Evolutionary conservation across 306 rosid genomes (phyloP).

Genomic region (Fragaria nilgerrensis): DNA sequence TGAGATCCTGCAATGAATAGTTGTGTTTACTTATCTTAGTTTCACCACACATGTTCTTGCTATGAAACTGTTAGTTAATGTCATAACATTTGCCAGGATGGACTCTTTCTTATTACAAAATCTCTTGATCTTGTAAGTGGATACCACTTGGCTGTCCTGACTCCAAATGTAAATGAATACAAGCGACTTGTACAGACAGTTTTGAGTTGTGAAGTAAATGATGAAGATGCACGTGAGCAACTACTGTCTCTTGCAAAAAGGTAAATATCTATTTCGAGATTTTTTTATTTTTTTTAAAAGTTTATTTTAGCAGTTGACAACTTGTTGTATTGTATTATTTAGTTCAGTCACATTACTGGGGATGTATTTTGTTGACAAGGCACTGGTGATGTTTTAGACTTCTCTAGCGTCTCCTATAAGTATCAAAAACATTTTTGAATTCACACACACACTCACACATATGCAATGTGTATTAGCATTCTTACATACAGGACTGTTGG

Average conservation of each 20-base stretch:
- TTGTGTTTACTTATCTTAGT: neutral
- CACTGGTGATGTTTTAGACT: neutral
- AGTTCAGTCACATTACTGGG: neutral
- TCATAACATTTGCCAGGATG: slow-evolving; percentile 57
- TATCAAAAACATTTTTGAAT: neutral
- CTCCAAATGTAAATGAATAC: slow-evolving; percentile 85
- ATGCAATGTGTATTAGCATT: neutral
- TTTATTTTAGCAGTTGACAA: neutral
- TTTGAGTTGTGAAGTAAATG: slow-evolving; percentile 55
- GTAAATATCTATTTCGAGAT: slow-evolving; percentile 35
- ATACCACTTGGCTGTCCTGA: slow-evolving; percentile 76
- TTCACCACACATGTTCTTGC: slow-evolving; percentile 7
- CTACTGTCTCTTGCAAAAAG: slow-evolving; percentile 60
- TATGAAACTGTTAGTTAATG: slow-evolving; percentile 11
- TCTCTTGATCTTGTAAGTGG: slow-evolving; percentile 71
- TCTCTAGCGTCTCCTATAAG: neutral
- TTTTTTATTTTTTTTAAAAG: neutral
- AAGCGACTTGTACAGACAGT: slow-evolving; percentile 77
- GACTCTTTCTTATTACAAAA: slow-evolving; percentile 79
- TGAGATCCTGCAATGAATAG: slow-evolving; percentile 12
- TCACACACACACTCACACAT: neutral
- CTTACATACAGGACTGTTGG: neutral
- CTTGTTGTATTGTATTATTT: neutral
- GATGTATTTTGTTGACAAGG: neutral
- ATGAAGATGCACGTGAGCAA: slow-evolving; percentile 50